Base-by-base conservation (phyloP, 805 yeast genomes). In the Wickerhamomyces mucosus region DNA sequence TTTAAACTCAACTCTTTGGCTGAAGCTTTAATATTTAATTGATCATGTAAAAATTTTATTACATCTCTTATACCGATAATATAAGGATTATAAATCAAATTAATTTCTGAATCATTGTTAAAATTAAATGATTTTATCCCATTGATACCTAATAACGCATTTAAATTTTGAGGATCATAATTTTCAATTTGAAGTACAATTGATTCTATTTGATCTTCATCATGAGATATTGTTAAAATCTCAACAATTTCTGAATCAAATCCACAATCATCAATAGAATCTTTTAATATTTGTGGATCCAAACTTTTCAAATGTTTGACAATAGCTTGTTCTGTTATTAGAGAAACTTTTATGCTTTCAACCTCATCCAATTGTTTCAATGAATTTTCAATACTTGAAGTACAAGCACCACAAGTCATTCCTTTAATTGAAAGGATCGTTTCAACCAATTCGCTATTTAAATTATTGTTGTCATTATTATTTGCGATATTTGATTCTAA, bases 241-340 rank as follows among this genome's bases (percentile, higher is more conserved):
- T 45, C 44, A 5, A 56, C 20, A 6, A 59, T 28, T 3, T 39
- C 39, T 7, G 74, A 75, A 27, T 74, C 86, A 47, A 80, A 83
- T 6, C 95, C 95, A 39, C 78, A 71, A 45, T 78, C 81, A 38
- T 84, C 94, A 12, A 88, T 68, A 3, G 73, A 56, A 15, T 69
- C 72, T 18, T 53, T 50, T 2, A 86, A 49, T 4, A 43, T 45
- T 1, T 59, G 4, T 32, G 56, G 2, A 49, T 38, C 32, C 2
- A 65, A 45, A 1, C 33, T 21, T 2, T 55, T 40, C 23, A 55
- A 55, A 48, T 78, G 86, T 8, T 48, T 51, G 3, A 84, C 68
- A 13, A 56, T 48, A 3, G 88, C 95, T 29, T 73, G 71, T 42
- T 82, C 92, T 0, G 95, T 83, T 4, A 83, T 58, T 19, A 84